Evolutionary conservation across 2,329 filamentous ascomycete genomes (phyloP), one percentile per base, ranked within the genome.

Genomic region (Neobulgaria alba): DNA sequence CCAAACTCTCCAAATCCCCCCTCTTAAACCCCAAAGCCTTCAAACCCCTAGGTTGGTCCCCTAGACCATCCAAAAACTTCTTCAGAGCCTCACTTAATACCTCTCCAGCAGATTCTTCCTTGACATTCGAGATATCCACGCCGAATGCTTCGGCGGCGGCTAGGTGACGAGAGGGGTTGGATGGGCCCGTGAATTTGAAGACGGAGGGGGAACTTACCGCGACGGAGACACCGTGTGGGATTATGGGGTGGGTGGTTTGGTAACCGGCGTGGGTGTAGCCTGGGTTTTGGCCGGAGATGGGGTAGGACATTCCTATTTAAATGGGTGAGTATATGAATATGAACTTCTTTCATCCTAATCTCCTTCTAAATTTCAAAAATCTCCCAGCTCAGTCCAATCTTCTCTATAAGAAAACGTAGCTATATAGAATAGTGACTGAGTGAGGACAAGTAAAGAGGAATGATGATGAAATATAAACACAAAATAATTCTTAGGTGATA

Each of bases 191-290:
- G 65, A 96, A 96, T 20, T 77, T 79, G 74, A 96, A 98, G 1
- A 96, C 90, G 1, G 90, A 85, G 0, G 92, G 90, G 0, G 90
- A 87, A 0, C 87, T 90, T 5, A 96, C 90, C 3, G 89, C 92
- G 1, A 98, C 92, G 1, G 84, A 90, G 17, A 98, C 92, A 39
- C 92, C 92, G 61, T 98, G 92, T 0, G 92, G 92, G 57, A 98
- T 96, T 55, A 98, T 83, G 8, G 85, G 78, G 20, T 72, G 61
- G 18, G 76, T 64, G 5, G 94, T 79, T 2, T 81, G 68, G 62
- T 98, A 98, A n/a, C 92, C 92, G 0, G 73, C 63, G 60, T 98
- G 92, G 55, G 79, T 80, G 66, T 96, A 96, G 4, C 83, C 82
- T 0, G 85, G 86, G 61, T 98, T 98, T 61, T 95, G 89, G 20